A percentile compares a stretch with the other conserved stretches of the same genome.
phyloP scores from a whole-genome alignment of 306 rosid species.

The Casuarina glauca region DNA sequence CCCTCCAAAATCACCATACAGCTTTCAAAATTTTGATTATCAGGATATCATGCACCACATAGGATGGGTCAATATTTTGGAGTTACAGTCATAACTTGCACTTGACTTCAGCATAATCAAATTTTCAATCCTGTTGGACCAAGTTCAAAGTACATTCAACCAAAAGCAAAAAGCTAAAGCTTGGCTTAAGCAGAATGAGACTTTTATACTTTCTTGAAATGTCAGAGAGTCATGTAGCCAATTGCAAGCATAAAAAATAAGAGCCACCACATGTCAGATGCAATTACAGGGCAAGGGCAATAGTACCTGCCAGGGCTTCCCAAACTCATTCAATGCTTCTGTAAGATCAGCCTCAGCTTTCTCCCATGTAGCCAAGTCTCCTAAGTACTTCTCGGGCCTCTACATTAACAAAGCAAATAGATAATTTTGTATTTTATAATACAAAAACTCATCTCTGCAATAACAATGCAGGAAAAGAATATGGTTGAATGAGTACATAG shows the following conservation, averaged over 20 bases:
- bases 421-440: background rate
- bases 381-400: constrained; percentile 91
- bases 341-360: constrained; percentile 85
- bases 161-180: background rate
- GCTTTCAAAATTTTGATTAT: background rate
- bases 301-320: constrained; percentile 89
- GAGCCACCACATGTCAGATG: background rate
- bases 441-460: background rate
- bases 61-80: background rate
- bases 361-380: constrained; percentile 81
- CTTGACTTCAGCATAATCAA: background rate
- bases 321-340: constrained; percentile 83
- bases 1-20: background rate
- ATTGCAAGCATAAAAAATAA: background rate
- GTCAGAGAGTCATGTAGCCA: background rate
- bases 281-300: constrained; percentile 4
- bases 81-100: background rate
- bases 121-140: background rate
- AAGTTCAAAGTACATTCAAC: background rate
- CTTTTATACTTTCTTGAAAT: background rate
- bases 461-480: background rate
- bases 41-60: background rate
- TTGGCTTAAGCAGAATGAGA: background rate
- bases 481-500: background rate
- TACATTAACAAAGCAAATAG: constrained; percentile 15